Percentiles rank a stretch among this genome's conserved stretches.
Conservation (phyloP, 352 stramenopile genomes). For the Blastocystis sp. region DNA sequence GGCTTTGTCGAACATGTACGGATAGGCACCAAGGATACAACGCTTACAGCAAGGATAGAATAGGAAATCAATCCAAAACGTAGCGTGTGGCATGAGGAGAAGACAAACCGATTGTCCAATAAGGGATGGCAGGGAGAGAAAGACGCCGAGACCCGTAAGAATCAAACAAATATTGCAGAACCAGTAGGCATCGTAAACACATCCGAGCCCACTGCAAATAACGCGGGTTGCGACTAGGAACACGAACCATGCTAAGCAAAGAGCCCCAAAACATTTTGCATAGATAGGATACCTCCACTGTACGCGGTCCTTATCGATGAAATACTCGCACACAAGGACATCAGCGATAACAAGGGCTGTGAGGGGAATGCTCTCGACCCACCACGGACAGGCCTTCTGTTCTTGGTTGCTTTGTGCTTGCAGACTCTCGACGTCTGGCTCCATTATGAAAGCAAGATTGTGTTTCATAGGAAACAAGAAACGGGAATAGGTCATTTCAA, state of each 20-base stretch:
- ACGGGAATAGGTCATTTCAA: background rate
- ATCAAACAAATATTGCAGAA: slow-evolving; percentile 41
- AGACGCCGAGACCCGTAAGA: background rate
- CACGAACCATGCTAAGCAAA: slow-evolving; percentile 3
- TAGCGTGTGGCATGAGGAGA: slow-evolving; percentile 19
- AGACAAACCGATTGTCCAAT: slow-evolving; percentile 33
- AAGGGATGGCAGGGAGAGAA: slow-evolving; percentile 27
- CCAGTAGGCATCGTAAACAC: slow-evolving; percentile 54
- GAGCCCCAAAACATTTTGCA: background rate
- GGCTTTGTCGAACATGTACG: slow-evolving; percentile 21
- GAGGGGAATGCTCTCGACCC: slow-evolving; percentile 11
- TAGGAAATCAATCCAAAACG: slow-evolving; percentile 53
- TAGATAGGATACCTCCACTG: slow-evolving; percentile 7
- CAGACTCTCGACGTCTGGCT: background rate
- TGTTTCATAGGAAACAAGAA: background rate
- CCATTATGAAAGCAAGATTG: background rate
- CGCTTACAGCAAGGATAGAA: background rate
- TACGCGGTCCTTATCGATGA: background rate
- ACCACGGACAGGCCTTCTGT: background rate
- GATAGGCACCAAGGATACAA: background rate
- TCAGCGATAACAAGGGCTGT: background rate
- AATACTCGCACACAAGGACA: background rate
- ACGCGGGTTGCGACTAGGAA: background rate
- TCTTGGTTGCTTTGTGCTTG: background rate
- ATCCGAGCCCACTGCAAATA: background rate